Conservation (phyloP, 2,329 filamentous ascomycete genomes). For the Anisogramma anomala region DNA sequence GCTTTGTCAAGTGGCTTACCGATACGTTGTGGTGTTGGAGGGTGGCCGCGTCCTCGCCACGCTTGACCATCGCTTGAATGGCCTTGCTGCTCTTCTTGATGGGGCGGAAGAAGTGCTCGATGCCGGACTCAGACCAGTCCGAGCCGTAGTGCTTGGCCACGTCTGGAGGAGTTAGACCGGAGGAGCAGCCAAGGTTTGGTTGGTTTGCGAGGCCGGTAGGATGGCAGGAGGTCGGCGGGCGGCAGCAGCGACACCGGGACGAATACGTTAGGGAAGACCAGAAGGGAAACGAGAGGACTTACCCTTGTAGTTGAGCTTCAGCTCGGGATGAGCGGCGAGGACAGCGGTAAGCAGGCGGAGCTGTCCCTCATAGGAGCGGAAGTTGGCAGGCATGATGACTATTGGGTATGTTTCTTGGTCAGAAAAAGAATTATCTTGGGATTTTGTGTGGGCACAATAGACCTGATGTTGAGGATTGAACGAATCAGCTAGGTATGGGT, state of each 20-base stretch:
- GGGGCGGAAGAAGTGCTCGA: conserved; percentile 42
- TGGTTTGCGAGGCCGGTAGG: too few species aligned
- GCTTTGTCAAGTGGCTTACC: too few species aligned
- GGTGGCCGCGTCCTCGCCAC: conserved; percentile 31
- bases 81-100: conserved; percentile 31
- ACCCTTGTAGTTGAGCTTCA: conserved; percentile 53
- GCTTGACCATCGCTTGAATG: conserved; percentile 25
- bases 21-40: conserved; percentile 22
- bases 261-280: conserved; percentile 3
- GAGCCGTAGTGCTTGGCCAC: conserved; percentile 37
- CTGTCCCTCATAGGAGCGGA: conserved; percentile 48
- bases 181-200: too few species aligned
- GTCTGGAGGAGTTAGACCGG: conserved; percentile 25
- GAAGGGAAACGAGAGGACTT: conserved; percentile 21
- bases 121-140: conserved; percentile 34
- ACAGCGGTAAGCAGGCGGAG: conserved; percentile 50
- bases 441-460: too few species aligned
- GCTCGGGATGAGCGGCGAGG: conserved; percentile 41
- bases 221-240: too few species aligned
- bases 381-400: conserved; percentile 42
- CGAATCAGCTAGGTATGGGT: neutral
- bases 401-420: too few species aligned
- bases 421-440: too few species aligned
- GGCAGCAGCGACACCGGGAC: too few species aligned
- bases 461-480: neutral